These are phyloP conservation scores for Ulmus americana DNA, from an alignment of 331 rosid genomes.

Conservation along the genomic window DNA sequence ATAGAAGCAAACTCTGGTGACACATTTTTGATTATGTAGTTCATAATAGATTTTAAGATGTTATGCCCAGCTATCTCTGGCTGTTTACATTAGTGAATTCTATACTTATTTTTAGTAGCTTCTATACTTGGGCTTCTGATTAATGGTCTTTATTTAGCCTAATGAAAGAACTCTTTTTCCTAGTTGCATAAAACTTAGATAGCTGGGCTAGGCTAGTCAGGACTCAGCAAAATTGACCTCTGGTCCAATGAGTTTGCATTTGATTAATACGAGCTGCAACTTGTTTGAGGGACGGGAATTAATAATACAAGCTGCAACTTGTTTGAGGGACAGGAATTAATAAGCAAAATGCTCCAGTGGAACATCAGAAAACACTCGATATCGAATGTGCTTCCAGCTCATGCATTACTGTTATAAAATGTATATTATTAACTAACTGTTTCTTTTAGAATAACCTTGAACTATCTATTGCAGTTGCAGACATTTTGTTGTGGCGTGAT, in stretches of 20 bases:
- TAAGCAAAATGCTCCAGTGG: background rate
- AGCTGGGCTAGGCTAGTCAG: background rate
- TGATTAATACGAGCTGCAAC: background rate
- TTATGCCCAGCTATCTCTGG: slow-evolving; percentile 1
- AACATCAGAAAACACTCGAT: background rate
- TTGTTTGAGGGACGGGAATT: background rate
- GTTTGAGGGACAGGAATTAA: background rate
- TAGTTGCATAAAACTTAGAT: background rate
- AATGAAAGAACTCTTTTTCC: background rate
- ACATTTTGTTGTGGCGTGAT: slow-evolving; percentile 82
- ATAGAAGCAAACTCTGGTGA: background rate
- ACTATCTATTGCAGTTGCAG: slow-evolving; percentile 64
- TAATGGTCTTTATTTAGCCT: background rate
- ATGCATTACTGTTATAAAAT: slow-evolving; percentile 1
- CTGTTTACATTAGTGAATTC: slow-evolving; percentile 1
- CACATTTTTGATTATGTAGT: background rate
- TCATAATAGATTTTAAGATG: background rate
- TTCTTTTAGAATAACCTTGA: slow-evolving; percentile 25
- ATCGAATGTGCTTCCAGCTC: too few species aligned
- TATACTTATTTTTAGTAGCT: background rate
- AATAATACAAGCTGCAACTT: background rate
- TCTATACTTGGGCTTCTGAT: background rate
- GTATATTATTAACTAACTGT: slow-evolving; percentile 1
- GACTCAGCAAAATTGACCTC: background rate
- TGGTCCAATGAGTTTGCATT: slow-evolving; percentile 5